These are phyloP conservation scores for Colletotrichum echinochloae DNA, from an alignment of 2,329 filamentous ascomycete species.

Conservation along the genomic window DNA sequence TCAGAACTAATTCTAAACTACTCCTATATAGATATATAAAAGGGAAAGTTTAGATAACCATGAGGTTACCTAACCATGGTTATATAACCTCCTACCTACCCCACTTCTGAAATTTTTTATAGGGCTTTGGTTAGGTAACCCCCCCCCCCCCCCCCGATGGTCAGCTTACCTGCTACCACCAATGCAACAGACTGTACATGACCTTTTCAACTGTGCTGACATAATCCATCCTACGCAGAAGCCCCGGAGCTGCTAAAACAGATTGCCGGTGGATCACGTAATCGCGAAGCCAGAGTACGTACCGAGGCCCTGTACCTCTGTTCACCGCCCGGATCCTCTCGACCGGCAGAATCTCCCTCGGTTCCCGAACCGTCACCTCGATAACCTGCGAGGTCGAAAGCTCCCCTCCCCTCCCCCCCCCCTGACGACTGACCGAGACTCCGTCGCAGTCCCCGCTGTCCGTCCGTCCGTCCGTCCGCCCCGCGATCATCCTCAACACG, in stretches of 20 bases:
- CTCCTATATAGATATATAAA: too few relatives aligned
- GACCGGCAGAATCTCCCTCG: conserved; percentile 40
- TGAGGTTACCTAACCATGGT: too few relatives aligned
- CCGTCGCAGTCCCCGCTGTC: conserved; percentile 26
- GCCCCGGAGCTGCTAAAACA: neutral
- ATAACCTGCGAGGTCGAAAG: neutral
- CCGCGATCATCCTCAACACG: neutral
- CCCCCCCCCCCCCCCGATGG: too few relatives aligned
- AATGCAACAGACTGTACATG: too few relatives aligned
- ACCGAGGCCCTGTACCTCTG: too few relatives aligned
- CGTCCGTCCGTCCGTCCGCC: neutral
- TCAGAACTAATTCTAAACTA: too few relatives aligned
- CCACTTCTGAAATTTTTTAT: too few relatives aligned
- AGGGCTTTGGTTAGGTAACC: too few relatives aligned
- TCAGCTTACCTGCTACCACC: too few relatives aligned
- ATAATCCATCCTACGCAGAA: neutral
- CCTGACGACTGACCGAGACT: conserved; percentile 28
- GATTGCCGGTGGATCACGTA: conserved; percentile 17
- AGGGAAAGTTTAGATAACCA: too few relatives aligned
- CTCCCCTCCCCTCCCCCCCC: neutral
- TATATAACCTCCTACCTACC: too few relatives aligned
- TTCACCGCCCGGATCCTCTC: conserved; percentile 35
- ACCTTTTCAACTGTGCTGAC: conserved; percentile 7
- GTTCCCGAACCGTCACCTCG: conserved; percentile 32
- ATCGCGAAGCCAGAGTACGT: neutral